A percentile compares a stretch with the other conserved stretches of the same genome.
These are phyloP conservation scores for Aspergillus versicolor DNA, from an alignment of 2,329 filamentous ascomycete species.

Conservation along the genomic window DNA sequence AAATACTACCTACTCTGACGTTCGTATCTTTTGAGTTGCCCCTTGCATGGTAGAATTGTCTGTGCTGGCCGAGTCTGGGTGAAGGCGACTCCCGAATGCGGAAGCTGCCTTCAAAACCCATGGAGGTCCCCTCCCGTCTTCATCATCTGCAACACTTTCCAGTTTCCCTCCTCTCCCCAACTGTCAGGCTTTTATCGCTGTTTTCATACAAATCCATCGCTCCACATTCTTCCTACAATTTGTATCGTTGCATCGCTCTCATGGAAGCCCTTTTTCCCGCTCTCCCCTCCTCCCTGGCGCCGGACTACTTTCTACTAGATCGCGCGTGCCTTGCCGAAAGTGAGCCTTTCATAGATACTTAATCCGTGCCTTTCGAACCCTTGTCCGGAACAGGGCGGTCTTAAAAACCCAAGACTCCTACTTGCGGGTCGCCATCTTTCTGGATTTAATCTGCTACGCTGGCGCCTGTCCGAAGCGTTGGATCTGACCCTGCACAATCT, in stretches of 20 bases:
- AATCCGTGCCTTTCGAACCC: slow-evolving; percentile 2
- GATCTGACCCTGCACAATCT: background rate
- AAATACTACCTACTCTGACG: too few relatives aligned
- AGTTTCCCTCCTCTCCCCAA: background rate
- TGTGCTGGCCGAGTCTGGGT: background rate
- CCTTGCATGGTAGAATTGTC: background rate
- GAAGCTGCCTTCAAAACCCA: background rate
- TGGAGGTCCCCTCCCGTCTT: background rate
- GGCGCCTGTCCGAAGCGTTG: background rate
- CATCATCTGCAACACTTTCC: background rate
- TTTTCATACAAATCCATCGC: background rate
- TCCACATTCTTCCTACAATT: background rate
- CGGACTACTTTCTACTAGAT: slow-evolving; percentile 8
- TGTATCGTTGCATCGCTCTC: background rate
- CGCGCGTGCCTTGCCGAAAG: slow-evolving; percentile 10
- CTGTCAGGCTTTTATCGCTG: background rate
- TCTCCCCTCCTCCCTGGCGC: slow-evolving; percentile 1
- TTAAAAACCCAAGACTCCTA: background rate
- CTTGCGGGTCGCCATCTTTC: background rate
- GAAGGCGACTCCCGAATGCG: background rate
- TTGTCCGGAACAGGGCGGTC: slow-evolving; percentile 1
- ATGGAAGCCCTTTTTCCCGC: background rate
- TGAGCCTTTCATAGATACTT: slow-evolving; percentile 1
- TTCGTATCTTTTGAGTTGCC: background rate
- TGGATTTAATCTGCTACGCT: background rate